Percentiles rank a stretch among this genome's conserved stretches.
Conservation (phyloP, 1,139 yeast genomes). For the Sugiyamaella neomexicana region DNA sequence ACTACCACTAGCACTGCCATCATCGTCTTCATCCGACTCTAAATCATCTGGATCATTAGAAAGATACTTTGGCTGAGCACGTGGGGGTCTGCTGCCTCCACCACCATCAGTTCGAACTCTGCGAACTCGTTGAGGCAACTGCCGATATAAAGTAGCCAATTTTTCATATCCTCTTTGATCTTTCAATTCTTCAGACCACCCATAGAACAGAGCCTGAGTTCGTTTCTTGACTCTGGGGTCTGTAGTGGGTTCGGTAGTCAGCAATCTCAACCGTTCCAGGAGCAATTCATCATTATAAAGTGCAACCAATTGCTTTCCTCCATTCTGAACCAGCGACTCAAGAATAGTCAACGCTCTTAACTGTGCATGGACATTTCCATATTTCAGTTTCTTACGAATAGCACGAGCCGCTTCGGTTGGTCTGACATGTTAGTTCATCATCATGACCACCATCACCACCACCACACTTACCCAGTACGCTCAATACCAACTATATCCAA, state of each 20-base stretch:
- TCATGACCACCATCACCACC: neutral
- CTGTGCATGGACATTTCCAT: conserved; percentile 68
- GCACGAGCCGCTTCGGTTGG: conserved; percentile 88
- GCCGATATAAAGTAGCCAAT: conserved; percentile 51
- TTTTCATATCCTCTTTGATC: conserved; percentile 54
- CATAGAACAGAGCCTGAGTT: conserved; percentile 52
- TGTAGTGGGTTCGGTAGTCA: conserved; percentile 48
- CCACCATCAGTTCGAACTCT: conserved; percentile 46
- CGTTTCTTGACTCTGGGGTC: conserved; percentile 51
- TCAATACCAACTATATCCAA: conserved; percentile 48
- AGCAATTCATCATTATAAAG: conserved; percentile 73
- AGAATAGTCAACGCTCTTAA: conserved; percentile 65
- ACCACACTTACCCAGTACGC: conserved; percentile 40
- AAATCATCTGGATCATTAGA: conserved; percentile 27
- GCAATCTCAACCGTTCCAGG: conserved; percentile 60
- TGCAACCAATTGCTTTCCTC: conserved; percentile 50
- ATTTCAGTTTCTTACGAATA: conserved; percentile 80
- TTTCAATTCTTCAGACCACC: conserved; percentile 61
- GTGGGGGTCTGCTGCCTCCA: conserved; percentile 26
- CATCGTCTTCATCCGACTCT: conserved; percentile 22
- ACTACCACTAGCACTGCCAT: conserved; percentile 7
- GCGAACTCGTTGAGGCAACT: conserved; percentile 40
- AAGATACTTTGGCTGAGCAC: conserved; percentile 29
- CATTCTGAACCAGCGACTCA: conserved; percentile 76
- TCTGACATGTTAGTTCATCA: conserved; percentile 35